phyloP scores from a whole-genome alignment of 805 yeast species.

The Nakazawaea sp. region DNA sequence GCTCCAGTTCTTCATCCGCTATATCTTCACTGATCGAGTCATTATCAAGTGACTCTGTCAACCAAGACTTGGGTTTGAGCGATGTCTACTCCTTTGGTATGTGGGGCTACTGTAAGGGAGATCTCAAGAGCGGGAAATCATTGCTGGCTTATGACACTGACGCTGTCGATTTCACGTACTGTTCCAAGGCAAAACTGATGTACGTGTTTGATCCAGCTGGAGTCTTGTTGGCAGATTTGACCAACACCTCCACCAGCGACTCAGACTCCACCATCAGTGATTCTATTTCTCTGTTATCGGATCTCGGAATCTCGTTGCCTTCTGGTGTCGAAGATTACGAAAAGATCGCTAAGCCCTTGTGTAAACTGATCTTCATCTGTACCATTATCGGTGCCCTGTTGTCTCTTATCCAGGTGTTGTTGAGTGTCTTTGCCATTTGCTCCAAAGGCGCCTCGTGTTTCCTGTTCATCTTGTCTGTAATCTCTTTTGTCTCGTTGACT shows the following conservation, averaged over 20 bases:
- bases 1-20: conserved; percentile 9
- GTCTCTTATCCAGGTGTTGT: conserved; percentile 33
- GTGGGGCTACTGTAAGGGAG: conserved; percentile 60
- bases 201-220: conserved; percentile 48
- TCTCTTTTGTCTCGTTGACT: conserved; percentile 31
- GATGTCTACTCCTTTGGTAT: conserved; percentile 48
- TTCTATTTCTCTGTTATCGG: conserved; percentile 1
- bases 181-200: conserved; percentile 48
- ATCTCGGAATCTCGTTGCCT: conserved; percentile 42
- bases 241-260: conserved; percentile 17
- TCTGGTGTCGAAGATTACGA: conserved; percentile 40
- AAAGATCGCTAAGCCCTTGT: conserved; percentile 35
- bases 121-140: conserved; percentile 7
- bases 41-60: conserved; percentile 8
- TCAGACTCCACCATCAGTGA: conserved; percentile 10
- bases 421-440: conserved; percentile 37
- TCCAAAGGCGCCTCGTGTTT: conserved; percentile 37
- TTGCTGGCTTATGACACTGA: conserved; percentile 14
- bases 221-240: conserved; percentile 17
- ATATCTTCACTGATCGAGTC: conserved; percentile 8
- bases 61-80: conserved; percentile 29
- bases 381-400: conserved; percentile 41
- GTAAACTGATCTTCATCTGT: conserved; percentile 54
- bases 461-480: conserved; percentile 35
- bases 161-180: conserved; percentile 31